phyloP scores from a whole-genome alignment of 2,329 filamentous ascomycete species.

The Colletotrichum sp. region DNA sequence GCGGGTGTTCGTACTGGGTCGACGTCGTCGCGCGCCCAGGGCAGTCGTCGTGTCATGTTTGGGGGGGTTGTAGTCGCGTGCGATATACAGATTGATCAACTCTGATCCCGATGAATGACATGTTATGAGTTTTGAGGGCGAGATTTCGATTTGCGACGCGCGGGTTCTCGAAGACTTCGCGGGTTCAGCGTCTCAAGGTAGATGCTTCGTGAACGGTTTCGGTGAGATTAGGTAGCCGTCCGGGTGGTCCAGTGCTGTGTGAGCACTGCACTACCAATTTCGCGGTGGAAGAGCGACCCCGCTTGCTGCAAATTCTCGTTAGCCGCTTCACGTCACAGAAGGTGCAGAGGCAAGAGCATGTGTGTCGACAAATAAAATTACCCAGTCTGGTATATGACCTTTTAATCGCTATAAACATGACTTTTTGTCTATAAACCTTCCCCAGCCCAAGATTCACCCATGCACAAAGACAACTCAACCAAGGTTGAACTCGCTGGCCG shows the following conservation, averaged over 20 bases:
- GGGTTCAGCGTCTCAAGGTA: background rate
- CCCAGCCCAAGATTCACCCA: background rate
- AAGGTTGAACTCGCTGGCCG: constrained; percentile 72
- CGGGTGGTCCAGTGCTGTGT: background rate
- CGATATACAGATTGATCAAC: background rate
- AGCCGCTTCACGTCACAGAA: background rate
- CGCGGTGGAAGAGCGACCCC: background rate
- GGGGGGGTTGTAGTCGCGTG: background rate
- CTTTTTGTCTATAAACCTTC: constrained; percentile 15
- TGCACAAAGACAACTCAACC: constrained; percentile 43
- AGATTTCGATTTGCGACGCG: background rate
- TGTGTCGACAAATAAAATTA: background rate
- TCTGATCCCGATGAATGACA: background rate
- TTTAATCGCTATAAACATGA: constrained; percentile 9
- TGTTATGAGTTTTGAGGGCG: background rate
- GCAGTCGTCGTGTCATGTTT: constrained; percentile 55
- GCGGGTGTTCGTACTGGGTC: background rate
- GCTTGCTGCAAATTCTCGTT: background rate
- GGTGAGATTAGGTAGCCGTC: background rate
- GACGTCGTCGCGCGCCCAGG: constrained; percentile 36
- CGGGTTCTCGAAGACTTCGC: background rate
- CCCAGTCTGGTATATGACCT: constrained; percentile 10
- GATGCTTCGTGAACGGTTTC: background rate
- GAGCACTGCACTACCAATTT: background rate
- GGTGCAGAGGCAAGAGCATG: background rate